phyloP scores from a whole-genome alignment of 257 asterid genomes.

The Solanum ossicruentum region DNA sequence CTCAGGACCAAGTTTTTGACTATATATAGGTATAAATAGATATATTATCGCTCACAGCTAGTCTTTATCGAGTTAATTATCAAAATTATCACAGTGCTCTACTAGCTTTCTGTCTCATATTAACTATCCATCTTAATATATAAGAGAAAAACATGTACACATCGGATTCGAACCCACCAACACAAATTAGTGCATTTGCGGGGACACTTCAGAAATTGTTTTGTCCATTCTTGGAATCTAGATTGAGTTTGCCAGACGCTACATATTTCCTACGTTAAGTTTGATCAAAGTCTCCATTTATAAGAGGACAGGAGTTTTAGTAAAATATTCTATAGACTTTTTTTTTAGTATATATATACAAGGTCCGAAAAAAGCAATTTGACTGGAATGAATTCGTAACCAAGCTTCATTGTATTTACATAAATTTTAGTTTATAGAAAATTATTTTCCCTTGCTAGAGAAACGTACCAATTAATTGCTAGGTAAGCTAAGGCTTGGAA shows the following conservation, averaged over 20 bases:
- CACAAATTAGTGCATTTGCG: background rate
- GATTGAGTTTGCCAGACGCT: background rate
- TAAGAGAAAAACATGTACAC: background rate
- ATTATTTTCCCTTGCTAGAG: background rate
- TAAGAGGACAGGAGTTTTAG: background rate
- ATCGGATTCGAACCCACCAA: background rate
- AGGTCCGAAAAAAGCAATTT: background rate
- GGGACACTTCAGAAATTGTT: background rate
- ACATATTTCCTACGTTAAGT: background rate
- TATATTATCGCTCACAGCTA: background rate
- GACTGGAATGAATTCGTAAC: accelerated
- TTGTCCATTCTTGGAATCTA: background rate
- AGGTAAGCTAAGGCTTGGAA: background rate
- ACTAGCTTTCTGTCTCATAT: background rate
- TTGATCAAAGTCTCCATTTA: background rate
- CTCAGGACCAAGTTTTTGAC: no score
- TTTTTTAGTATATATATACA: no score
- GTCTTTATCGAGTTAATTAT: background rate
- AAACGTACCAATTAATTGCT: background rate
- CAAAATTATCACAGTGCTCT: background rate
- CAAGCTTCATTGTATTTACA: background rate
- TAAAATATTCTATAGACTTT: no score
- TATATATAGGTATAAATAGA: background rate
- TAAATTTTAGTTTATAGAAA: background rate
- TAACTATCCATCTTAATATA: background rate